These are phyloP conservation scores for Fusarium nanum DNA, from an alignment of 2,329 filamentous ascomycete species.

Conservation along the genomic window DNA sequence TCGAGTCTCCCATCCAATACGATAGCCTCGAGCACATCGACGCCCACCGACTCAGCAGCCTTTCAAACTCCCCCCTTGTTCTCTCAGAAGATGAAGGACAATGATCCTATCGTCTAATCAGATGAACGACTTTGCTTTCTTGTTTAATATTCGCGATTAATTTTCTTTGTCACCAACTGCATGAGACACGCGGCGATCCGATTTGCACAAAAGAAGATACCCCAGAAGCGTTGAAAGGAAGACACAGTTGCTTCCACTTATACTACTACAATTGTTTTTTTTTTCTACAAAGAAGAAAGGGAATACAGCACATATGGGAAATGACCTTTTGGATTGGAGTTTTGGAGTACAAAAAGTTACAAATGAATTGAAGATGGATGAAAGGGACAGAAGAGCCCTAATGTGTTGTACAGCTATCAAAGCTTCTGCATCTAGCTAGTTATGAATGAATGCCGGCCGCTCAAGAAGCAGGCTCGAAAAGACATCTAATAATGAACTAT, in stretches of 20 bases:
- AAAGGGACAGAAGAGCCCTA: constrained; percentile 29
- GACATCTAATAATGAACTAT: constrained; percentile 26
- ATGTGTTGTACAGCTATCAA: constrained; percentile 34
- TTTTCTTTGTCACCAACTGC: constrained; percentile 35
- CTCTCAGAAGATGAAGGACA: constrained; percentile 31
- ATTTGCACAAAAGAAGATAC: constrained; percentile 44
- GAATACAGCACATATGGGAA: constrained; percentile 44
- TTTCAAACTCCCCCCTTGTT: constrained; percentile 29
- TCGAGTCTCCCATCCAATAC: constrained; percentile 54
- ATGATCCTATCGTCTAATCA: constrained; percentile 15
- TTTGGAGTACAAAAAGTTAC: constrained; percentile 32
- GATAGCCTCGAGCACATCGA: constrained; percentile 54
- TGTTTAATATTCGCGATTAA: constrained; percentile 22
- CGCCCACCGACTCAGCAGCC: constrained; percentile 45
- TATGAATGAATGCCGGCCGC: constrained; percentile 32
- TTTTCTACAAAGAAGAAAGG: constrained; percentile 41
- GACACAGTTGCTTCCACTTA: constrained; percentile 33
- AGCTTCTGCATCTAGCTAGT: constrained; percentile 37
- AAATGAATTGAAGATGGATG: constrained; percentile 13
- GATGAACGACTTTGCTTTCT: constrained; percentile 9
- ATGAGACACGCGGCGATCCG: constrained; percentile 46
- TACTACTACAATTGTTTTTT: constrained; percentile 1
- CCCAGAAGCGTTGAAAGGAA: constrained; percentile 48
- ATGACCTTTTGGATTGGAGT: constrained; percentile 23
- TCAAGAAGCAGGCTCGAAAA: constrained; percentile 34